These are phyloP conservation scores for Fusarium drepaniforme DNA, from an alignment of 2,329 filamentous ascomycete species.

Conservation along the genomic window DNA sequence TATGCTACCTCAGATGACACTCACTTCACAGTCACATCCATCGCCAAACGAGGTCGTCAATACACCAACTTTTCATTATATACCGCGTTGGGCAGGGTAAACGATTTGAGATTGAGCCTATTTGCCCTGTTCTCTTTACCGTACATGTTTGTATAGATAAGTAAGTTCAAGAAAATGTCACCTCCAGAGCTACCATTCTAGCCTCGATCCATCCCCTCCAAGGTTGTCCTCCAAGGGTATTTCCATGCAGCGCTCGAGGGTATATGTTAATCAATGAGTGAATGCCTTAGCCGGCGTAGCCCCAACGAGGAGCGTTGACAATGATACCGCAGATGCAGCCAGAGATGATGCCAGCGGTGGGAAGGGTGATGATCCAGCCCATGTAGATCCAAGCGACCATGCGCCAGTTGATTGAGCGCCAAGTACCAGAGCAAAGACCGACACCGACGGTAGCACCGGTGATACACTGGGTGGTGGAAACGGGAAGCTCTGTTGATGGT, in stretches of 20 bases:
- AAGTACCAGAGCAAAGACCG: constrained; percentile 70
- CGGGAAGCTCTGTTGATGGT: constrained; percentile 61
- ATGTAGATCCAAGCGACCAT: constrained; percentile 71
- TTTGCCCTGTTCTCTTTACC: neutral
- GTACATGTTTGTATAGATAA: neutral
- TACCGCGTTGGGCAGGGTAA: constrained; percentile 4
- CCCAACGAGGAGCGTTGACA: constrained; percentile 70
- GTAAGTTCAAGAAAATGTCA: neutral
- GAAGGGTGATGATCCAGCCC: constrained; percentile 73
- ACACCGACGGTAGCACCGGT: constrained; percentile 73
- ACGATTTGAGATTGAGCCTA: constrained; percentile 7
- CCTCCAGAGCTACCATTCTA: constrained; percentile 9
- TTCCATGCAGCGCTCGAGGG: constrained; percentile 4
- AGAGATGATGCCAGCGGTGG: constrained; percentile 66
- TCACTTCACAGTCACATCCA: neutral
- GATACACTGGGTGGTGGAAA: constrained; percentile 76
- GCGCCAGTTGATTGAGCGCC: constrained; percentile 72
- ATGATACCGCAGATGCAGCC: constrained; percentile 73
- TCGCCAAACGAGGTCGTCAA: neutral
- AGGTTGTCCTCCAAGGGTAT: neutral
- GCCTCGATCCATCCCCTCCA: neutral
- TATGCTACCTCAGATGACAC: neutral
- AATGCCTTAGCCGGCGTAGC: constrained; percentile 28
- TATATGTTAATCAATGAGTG: neutral
- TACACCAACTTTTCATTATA: constrained; percentile 11